Evolutionary conservation across 225 moss, liverwort and hornwort species (phyloP).

Genomic region (Sphagnum tenellum): DNA sequence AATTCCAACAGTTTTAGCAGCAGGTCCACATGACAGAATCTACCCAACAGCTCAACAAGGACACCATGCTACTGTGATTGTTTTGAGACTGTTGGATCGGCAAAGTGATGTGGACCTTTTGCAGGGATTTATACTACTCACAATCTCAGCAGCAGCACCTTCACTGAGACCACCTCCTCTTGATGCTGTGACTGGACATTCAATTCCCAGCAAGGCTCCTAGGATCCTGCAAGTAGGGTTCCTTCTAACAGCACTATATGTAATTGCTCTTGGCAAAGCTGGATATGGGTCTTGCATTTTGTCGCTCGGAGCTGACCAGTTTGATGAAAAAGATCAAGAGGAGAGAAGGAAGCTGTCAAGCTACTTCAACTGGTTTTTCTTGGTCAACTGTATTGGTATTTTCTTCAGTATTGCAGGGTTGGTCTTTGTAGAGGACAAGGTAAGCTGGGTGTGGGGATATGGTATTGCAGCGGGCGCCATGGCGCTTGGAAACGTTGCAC

Average conservation of each 20-base stretch:
- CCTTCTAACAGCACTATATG: slow-evolving; percentile 18
- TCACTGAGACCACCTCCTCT: no score
- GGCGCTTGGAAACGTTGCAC: slow-evolving; percentile 18
- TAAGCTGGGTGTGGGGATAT: slow-evolving; percentile 40
- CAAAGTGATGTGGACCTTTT: background rate
- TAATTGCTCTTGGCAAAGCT: slow-evolving; percentile 25
- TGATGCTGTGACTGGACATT: no score
- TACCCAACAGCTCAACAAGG: no score
- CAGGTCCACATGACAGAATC: no score
- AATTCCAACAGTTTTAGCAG: no score
- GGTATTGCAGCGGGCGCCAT: slow-evolving; percentile 25
- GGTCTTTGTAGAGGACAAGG: slow-evolving; percentile 29
- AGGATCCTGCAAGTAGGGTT: slow-evolving; percentile 21
- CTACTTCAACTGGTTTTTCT: slow-evolving; percentile 39
- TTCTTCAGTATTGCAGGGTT: slow-evolving; percentile 23
- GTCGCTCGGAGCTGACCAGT: slow-evolving; percentile 40
- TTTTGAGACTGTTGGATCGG: no score
- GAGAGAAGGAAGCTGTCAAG: slow-evolving; percentile 26
- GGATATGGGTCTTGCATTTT: slow-evolving; percentile 25
- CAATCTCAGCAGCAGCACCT: no score
- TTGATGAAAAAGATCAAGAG: slow-evolving; percentile 16
- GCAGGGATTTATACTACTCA: no score
- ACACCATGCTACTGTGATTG: no score
- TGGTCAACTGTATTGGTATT: slow-evolving; percentile 19
- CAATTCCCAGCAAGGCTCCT: slow-evolving; percentile 13